A percentile compares a stretch with the other conserved stretches of the same genome.
Conservation (phyloP, 2,329 filamentous ascomycete species). For the Pyrenochaeta sp. region DNA sequence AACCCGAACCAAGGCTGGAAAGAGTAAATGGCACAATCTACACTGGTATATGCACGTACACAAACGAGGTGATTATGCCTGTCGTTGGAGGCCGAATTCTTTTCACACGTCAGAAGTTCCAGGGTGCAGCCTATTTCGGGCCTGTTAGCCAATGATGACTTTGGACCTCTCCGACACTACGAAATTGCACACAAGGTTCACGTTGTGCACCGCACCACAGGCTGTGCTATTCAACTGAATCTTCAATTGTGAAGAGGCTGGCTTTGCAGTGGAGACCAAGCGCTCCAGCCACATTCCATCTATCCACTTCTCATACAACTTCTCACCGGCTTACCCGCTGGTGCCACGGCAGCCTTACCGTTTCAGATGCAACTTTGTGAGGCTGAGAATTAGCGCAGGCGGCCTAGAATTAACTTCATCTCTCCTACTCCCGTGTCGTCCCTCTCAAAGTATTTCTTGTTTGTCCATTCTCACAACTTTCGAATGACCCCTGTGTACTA, state of each 20-base stretch:
- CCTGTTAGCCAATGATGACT: not conserved
- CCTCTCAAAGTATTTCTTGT: not conserved
- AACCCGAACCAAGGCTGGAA: too few relatives aligned
- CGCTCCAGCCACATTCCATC: too few relatives aligned
- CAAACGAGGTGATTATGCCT: too few relatives aligned
- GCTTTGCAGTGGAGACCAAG: not conserved
- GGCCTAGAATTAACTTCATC: not conserved
- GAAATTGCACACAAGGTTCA: not conserved
- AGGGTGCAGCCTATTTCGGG: not conserved
- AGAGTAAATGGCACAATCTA: too few relatives aligned
- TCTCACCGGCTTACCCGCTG: not conserved
- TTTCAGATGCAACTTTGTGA: not conserved
- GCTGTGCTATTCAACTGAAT: too few relatives aligned
- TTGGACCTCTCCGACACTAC: not conserved
- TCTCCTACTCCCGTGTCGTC: not conserved
- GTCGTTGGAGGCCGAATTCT: too few relatives aligned
- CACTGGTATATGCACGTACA: too few relatives aligned
- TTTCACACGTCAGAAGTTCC: too few relatives aligned
- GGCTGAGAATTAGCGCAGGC: not conserved
- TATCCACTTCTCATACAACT: not conserved
- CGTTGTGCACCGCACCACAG: not conserved
- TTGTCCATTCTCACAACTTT: not conserved
- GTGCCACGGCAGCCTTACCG: not conserved
- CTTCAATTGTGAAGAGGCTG: too few relatives aligned
- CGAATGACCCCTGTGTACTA: not conserved